A percentile compares a stretch with the other conserved stretches of the same genome.
phyloP scores from a whole-genome alignment of 257 asterid genomes.

The Ilex asprella region DNA sequence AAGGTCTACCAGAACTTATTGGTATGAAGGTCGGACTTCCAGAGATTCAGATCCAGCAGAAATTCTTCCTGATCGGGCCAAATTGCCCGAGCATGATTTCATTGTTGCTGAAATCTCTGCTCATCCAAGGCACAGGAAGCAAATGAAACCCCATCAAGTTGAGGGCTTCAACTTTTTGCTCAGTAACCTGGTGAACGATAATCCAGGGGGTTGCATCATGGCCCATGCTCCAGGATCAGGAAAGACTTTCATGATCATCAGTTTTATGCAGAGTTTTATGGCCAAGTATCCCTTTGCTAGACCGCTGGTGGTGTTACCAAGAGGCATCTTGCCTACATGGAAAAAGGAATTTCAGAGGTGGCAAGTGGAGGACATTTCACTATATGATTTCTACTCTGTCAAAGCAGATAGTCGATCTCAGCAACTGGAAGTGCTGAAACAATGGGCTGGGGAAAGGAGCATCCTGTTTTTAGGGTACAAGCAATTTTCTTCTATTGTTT shows the following conservation, averaged over 20 bases:
- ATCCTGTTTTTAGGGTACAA: conserved; percentile 77
- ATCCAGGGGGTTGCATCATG: conserved; percentile 96
- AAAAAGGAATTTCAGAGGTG: conserved; percentile 76
- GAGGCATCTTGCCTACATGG: conserved; percentile 85
- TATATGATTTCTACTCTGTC: conserved; percentile 75
- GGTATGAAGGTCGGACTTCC: conserved; percentile 55
- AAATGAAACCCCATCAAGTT: conserved; percentile 94
- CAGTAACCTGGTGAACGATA: conserved; percentile 73
- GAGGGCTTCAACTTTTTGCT: conserved; percentile 95
- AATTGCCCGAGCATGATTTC: conserved; percentile 39
- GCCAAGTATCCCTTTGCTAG: conserved; percentile 85
- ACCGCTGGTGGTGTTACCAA: conserved; percentile 90
- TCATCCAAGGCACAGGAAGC: conserved; percentile 88
- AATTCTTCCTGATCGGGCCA: conserved; percentile 34
- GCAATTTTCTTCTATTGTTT: conserved; percentile 77
- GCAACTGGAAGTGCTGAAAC: conserved; percentile 80
- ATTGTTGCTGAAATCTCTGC: conserved; percentile 59
- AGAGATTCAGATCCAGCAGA: conserved; percentile 49
- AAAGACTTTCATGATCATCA: conserved; percentile 91
- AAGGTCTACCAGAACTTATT: conserved; percentile 60
- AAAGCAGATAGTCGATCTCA: conserved; percentile 84
- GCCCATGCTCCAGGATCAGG: conserved; percentile 99
- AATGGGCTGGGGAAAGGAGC: conserved; percentile 70
- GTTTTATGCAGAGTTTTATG: conserved; percentile 95
- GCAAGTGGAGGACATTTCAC: conserved; percentile 84